Percentiles rank a stretch among this genome's conserved stretches.
Conservation (phyloP, 2,329 filamentous ascomycete species). For the Calonectria pauciramosa region DNA sequence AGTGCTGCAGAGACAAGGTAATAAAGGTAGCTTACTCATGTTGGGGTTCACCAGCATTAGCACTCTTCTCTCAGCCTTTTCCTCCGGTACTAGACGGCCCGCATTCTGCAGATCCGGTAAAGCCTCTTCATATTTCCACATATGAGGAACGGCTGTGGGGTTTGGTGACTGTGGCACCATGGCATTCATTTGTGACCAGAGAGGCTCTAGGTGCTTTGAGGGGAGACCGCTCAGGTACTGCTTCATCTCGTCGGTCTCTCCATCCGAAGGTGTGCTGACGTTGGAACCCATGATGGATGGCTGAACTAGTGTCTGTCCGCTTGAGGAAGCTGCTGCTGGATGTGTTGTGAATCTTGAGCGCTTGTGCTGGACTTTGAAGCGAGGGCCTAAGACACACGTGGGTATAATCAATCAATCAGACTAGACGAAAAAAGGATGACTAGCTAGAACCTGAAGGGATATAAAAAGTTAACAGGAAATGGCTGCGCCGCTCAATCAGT, state of each 20-base stretch:
- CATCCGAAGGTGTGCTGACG: constrained; percentile 22
- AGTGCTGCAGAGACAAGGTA: rapidly evolving
- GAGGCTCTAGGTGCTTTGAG: constrained; percentile 52
- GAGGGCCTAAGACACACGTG: neutral
- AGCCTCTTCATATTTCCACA: constrained; percentile 55
- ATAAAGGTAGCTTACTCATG: constrained; percentile 53
- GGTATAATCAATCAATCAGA: neutral
- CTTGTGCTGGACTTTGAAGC: neutral
- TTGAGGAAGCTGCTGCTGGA: neutral
- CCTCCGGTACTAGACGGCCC: constrained; percentile 52
- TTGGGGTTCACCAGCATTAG: constrained; percentile 62
- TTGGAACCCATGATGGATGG: constrained; percentile 30
- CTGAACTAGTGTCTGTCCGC: neutral
- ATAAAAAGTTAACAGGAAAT: neutral
- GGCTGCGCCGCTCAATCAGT: neutral
- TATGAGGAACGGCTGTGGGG: constrained; percentile 55
- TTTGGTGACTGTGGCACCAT: constrained; percentile 63
- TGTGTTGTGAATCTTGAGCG: neutral
- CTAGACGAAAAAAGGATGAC: neutral
- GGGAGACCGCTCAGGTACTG: constrained; percentile 48
- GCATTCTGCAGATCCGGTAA: constrained; percentile 52
- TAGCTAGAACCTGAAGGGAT: neutral
- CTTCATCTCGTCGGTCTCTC: constrained; percentile 44
- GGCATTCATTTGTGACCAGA: constrained; percentile 63
- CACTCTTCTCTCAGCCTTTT: constrained; percentile 58